phyloP scores from a whole-genome alignment of 164 flowering plant species.

The Euptelea pleiosperma region DNA sequence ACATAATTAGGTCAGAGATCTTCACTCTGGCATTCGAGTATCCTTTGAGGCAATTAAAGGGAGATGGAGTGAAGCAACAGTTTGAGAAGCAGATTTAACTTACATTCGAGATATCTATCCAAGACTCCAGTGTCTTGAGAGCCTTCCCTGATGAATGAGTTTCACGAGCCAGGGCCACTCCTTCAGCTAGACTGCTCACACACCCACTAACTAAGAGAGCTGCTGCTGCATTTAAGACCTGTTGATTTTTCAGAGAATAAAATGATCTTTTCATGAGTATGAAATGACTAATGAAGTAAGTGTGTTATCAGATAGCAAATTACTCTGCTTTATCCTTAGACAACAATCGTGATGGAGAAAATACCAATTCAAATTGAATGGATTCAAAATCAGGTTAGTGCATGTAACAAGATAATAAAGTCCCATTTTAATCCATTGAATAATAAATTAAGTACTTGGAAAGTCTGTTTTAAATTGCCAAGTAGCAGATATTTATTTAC shows the following conservation, averaged over 20 bases:
- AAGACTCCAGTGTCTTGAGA: constrained; percentile 51
- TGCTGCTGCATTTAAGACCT: constrained; percentile 88
- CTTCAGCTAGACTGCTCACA: constrained; percentile 55
- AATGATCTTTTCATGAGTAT: neutral
- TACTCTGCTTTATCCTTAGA: no score
- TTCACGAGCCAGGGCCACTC: constrained; percentile 69
- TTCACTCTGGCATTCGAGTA: no score
- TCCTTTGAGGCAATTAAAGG: no score
- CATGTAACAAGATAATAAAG: no score
- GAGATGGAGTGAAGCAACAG: neutral
- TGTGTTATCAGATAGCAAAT: no score
- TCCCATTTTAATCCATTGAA: no score
- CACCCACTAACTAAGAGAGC: constrained; percentile 66
- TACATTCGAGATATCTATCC: constrained; percentile 57
- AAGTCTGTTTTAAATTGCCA: no score
- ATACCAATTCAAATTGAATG: no score
- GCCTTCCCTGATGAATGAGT: constrained; percentile 78
- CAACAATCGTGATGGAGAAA: no score
- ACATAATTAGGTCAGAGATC: neutral
- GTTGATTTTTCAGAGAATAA: constrained; percentile 11
- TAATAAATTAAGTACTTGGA: no score
- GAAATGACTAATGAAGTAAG: neutral
- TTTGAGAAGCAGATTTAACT: constrained; percentile 18
- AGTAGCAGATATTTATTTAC: no score
- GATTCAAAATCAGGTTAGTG: no score